Base-by-base conservation (phyloP, 1,284 basidiomycete species). In the Austroboletus niveus region DNA sequence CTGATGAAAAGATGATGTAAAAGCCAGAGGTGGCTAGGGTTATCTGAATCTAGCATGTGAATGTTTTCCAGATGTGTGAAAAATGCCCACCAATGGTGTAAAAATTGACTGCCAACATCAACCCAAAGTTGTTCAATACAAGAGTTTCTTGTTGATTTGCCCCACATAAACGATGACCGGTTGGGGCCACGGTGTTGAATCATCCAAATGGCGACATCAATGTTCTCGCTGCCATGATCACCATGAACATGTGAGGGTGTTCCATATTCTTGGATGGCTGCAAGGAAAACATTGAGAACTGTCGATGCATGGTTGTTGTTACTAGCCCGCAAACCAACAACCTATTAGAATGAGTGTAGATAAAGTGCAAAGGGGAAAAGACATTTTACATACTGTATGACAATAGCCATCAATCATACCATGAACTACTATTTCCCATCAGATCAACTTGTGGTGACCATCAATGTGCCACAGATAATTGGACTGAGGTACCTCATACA, bases 401-500 rank as follows among this genome's bases (percentile, higher is more conserved):
- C 58, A 59, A 42, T 46, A 42, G 1, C 52, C 51, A 20, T 59
- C 76, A 32, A 74, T 66, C 20, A 73, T 52, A 0, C 77, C 76
- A 63, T 81, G 78, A 22, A 81, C 72, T 0, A 81, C 75, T 53
- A 80, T 64, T 0, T 76, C 76, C 76, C 75, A 81, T 0, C 44
- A 40, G 11, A 81, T 79, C 0, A 79, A 58, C 50, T 78, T 78
- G 52, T 80, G 78, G 51, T 79, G 76, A 0, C 78, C 75, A 59
- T 79, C 75, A 32, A 71, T 51, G 57, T 80, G 78, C 77, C 78
- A 80, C 0, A 59, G 0, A 1, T 46, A 34, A 24, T 58, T 59
- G 0, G 52, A 52, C 1, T 30, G 11, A 7, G 42, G 47, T 0
- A 22, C 42, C 11, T 47, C 11, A 17, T 58, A 58, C 9, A 27